Percentiles rank a stretch among this genome's conserved stretches.
Evolutionary conservation across 2,329 filamentous ascomycete genomes (phyloP).

Genomic region (Fusarium oxysporum): DNA sequence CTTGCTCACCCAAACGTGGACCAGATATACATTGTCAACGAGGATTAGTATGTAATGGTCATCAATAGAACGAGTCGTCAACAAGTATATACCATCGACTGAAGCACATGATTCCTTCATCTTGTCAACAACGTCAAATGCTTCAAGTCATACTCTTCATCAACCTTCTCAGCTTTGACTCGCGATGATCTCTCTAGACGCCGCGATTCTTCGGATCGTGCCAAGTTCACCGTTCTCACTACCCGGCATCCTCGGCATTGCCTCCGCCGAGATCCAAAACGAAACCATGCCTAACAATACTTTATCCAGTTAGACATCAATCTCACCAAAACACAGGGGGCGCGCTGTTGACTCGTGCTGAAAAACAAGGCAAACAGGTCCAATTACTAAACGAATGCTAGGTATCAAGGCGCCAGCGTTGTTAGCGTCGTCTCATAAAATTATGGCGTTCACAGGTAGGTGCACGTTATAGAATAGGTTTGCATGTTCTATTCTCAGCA

Average conservation of each 20-base stretch:
- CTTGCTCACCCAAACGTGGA: rapidly evolving
- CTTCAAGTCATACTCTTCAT: background rate
- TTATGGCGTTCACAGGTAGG: background rate
- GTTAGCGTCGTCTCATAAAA: background rate
- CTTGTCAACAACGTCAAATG: rapidly evolving
- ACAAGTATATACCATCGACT: background rate
- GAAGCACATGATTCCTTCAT: background rate
- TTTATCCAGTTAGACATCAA: background rate
- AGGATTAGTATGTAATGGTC: too few relatives aligned
- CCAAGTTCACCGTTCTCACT: background rate
- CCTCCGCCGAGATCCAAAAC: background rate
- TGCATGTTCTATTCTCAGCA: background rate
- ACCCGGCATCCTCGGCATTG: background rate
- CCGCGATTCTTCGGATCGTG: background rate
- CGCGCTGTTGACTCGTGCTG: background rate
- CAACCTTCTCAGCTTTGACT: background rate
- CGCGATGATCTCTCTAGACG: background rate
- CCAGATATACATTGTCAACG: rapidly evolving
- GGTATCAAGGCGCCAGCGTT: background rate
- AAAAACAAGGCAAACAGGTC: background rate
- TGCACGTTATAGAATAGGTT: background rate
- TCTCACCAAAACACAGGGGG: conserved; percentile 2
- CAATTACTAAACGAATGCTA: background rate
- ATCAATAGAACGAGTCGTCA: too few relatives aligned
- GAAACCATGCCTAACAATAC: background rate